Evolutionary conservation across 495 filamentous ascomycete genomes (phyloP).

Genomic region (Neurospora hispaniola): DNA sequence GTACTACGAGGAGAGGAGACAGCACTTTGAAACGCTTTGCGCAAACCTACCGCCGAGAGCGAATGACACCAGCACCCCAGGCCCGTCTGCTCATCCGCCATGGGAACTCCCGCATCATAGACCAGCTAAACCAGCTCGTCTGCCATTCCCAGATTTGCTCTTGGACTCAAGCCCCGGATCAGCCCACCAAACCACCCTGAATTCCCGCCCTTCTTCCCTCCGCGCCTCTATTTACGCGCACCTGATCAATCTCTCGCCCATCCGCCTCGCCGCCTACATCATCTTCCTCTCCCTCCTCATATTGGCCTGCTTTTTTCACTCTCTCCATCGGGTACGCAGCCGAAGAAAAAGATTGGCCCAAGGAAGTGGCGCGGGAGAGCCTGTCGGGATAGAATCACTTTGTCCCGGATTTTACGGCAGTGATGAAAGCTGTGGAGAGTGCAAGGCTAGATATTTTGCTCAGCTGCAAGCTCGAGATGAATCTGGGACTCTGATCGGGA

Average conservation of each 20-base stretch:
- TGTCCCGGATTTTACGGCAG: not conserved
- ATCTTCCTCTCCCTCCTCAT: not conserved
- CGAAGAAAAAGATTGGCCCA: not conserved
- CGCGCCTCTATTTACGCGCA: not conserved
- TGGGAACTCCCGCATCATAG: conserved; percentile 12
- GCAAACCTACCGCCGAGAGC: not conserved
- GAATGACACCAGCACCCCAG: too few relatives aligned
- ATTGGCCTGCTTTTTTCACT: not conserved
- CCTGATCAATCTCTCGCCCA: not conserved
- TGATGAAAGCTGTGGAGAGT: not conserved
- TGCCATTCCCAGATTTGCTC: conserved; percentile 7
- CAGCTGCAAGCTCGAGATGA: not conserved
- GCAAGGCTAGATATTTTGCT: not conserved
- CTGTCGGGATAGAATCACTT: not conserved
- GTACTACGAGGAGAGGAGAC: not conserved
- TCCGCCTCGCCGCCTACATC: not conserved
- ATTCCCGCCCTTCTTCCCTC: not conserved
- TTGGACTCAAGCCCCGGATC: conserved; percentile 5
- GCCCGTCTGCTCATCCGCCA: conserved; percentile 1
- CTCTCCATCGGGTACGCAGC: not conserved
- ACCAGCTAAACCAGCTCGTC: not conserved
- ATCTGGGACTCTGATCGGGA: too few relatives aligned
- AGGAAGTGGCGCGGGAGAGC: not conserved
- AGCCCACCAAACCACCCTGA: conserved; percentile 13
- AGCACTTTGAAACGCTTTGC: not conserved